phyloP scores from a whole-genome alignment of 176 grass and related monocot species.

The Pontederia paniculata region DNA sequence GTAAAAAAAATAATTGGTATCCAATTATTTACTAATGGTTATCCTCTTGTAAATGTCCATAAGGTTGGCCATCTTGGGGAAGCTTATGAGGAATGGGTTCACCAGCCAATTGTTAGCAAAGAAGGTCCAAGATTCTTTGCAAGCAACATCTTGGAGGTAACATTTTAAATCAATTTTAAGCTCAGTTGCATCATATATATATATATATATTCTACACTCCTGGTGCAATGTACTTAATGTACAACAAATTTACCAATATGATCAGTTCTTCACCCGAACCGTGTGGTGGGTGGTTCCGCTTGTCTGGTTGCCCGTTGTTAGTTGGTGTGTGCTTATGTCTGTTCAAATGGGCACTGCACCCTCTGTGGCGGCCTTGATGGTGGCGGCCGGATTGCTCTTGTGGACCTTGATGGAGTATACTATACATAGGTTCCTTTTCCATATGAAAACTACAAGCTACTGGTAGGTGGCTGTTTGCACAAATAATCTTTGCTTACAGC shows the following conservation, averaged over 20 bases:
- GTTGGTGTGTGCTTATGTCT: constrained; percentile 36
- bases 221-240: constrained; percentile 10
- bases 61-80: constrained; percentile 89
- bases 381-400: constrained; percentile 48
- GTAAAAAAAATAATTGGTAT: neutral
- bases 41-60: neutral
- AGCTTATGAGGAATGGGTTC: constrained; percentile 91
- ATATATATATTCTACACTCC: neutral
- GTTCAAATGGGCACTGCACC: constrained; percentile 48
- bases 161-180: neutral
- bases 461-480: constrained; percentile 30
- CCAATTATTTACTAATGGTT: neutral
- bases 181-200: neutral
- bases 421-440: constrained; percentile 92
- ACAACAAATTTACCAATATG: neutral
- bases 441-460: constrained; percentile 64
- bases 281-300: constrained; percentile 81
- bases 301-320: constrained; percentile 89
- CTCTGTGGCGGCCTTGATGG: constrained; percentile 38
- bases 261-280: constrained; percentile 73
- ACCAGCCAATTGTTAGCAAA: constrained; percentile 84
- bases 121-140: constrained; percentile 69
- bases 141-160: constrained; percentile 69
- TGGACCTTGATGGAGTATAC: constrained; percentile 86
- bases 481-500: neutral